Base-by-base conservation (phyloP, 352 stramenopile genomes). In the Phytophthora pisi region DNA sequence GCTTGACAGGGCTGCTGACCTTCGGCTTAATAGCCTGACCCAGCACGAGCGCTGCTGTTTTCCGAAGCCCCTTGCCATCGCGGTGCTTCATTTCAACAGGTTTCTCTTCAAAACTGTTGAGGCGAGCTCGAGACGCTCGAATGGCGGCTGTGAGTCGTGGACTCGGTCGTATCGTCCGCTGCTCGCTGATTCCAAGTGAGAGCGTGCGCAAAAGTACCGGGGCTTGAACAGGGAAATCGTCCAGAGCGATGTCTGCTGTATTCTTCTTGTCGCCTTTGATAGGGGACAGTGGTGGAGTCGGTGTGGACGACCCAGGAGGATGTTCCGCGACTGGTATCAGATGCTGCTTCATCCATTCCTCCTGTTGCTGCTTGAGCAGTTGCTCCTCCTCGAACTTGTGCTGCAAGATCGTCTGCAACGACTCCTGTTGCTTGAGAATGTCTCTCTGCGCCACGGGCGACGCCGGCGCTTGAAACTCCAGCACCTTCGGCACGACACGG, bases 341-440 rank as follows among this genome's bases (percentile, higher is more conserved):
- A 30, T 78, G 65, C 62, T 69, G 69, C 7, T 76, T 78, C 79
- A 92, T 89, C 84, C 84, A 92, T 40, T 89, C 82, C 26, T 90
- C 79, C 47, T 92, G 84, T 58, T 92, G 82, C 52, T 88, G 75
- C 36, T 92, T 90, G 1, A 92, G 72, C 30, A 86, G 64, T 30
- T 89, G 67, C 30, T 92, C 84, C 47, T 92, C 78, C 28, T 89
- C 78, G 53, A 66, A 77, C 61, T 89, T 90, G 56, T 69, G 65
- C 51, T 89, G 75, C 38, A 92, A 70, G 28, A 90, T 90, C 24
- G 75, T 83, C 16, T 87, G 74, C 26, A 92, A 51, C 20, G 82
- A 87, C 24, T 85, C 57, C 24, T 92, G 77, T 59, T 90, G 84
- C 16, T 76, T 72, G 3, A 84, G 26, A 59, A 92, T 84, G 38